Conservation (phyloP, 78 protist genomes). For the Dictyostelium purpureum region DNA sequence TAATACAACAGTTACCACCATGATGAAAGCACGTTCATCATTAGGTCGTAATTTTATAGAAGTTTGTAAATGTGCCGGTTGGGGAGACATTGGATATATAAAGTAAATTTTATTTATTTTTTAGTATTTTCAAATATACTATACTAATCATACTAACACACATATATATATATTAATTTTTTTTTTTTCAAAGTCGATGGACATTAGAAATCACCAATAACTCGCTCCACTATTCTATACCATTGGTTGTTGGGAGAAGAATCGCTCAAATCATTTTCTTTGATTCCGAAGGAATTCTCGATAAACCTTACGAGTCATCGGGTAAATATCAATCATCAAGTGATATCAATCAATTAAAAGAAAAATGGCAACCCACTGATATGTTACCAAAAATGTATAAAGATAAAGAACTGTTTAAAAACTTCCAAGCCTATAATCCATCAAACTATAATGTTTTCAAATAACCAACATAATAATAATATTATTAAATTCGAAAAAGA, state of each 20-base stretch:
- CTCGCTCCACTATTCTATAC: slow-evolving; percentile 71
- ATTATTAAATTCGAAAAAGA: too few species aligned
- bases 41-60: slow-evolving; percentile 83
- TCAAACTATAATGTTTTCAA: not conserved
- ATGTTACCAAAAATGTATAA: slow-evolving; percentile 80
- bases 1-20: slow-evolving; percentile 66
- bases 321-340: slow-evolving; percentile 67
- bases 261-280: slow-evolving; percentile 84
- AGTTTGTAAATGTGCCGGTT: slow-evolving; percentile 83
- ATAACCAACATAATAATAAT: too few species aligned
- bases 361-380: slow-evolving; percentile 24
- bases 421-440: not conserved
- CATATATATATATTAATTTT: not conserved
- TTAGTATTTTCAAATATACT: too few species aligned
- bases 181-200: too few species aligned
- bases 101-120: not conserved
- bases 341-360: slow-evolving; percentile 6
- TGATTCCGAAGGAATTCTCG: slow-evolving; percentile 68
- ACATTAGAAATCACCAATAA: slow-evolving; percentile 85
- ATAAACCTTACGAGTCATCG: slow-evolving; percentile 22
- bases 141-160: not conserved
- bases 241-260: slow-evolving; percentile 75
- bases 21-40: slow-evolving; percentile 84
- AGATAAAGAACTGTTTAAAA: slow-evolving; percentile 53
- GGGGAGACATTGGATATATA: slow-evolving; percentile 66